Percentiles rank a stretch among this genome's conserved stretches.
phyloP scores from a whole-genome alignment of 495 filamentous ascomycete genomes.

The Pseudevernia furfuracea region DNA sequence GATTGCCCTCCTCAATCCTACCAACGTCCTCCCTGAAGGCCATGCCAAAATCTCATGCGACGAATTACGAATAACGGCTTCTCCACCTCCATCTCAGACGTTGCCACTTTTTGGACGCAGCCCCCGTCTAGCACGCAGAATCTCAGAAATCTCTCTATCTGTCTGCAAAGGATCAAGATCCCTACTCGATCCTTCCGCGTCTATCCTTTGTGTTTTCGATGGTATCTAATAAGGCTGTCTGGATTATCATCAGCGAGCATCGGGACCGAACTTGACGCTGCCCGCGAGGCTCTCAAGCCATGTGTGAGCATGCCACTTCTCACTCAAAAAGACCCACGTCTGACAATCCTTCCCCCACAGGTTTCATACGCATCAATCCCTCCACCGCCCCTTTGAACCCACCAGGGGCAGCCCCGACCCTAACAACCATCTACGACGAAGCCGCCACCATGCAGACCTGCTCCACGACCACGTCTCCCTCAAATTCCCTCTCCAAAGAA shows the following conservation, averaged over 20 bases:
- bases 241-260: background rate
- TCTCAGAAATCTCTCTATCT: background rate
- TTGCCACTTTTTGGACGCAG: background rate
- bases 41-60: background rate
- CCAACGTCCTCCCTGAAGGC: background rate
- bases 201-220: background rate
- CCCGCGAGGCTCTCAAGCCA: background rate
- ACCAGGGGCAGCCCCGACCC: constrained; percentile 24
- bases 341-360: background rate
- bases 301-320: background rate
- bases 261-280: background rate
- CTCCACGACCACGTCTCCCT: background rate
- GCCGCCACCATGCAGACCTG: background rate
- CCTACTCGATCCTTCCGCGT: background rate
- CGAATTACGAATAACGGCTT: background rate
- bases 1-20: background rate
- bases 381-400: constrained; percentile 19
- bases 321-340: background rate
- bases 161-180: background rate
- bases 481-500: background rate
- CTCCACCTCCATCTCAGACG: background rate
- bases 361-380: constrained; percentile 25
- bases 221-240: background rate
- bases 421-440: constrained; percentile 21
- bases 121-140: background rate